These are phyloP conservation scores for Zostera marina DNA, from an alignment of 116 monocot species.

Conservation along the genomic window DNA sequence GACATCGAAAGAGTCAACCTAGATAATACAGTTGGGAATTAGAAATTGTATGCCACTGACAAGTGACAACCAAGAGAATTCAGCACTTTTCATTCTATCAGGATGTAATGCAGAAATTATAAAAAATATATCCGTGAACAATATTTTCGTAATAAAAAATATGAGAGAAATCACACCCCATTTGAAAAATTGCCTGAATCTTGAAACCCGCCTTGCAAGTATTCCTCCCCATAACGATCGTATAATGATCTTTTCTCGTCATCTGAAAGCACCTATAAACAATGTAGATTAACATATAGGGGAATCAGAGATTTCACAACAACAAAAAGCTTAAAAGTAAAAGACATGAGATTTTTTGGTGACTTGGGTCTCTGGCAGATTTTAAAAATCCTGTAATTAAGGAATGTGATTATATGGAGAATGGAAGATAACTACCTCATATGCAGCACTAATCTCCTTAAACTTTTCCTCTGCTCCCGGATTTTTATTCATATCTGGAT, in stretches of 20 bases:
- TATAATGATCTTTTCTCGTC: slow-evolving; percentile 84
- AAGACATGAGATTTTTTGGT: too few relatives aligned
- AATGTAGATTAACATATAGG: slow-evolving; percentile 2
- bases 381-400: not conserved
- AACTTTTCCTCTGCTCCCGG: slow-evolving; percentile 92
- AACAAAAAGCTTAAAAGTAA: too few relatives aligned
- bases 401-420: slow-evolving; percentile 3
- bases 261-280: slow-evolving; percentile 84
- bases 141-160: not conserved
- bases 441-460: slow-evolving; percentile 96
- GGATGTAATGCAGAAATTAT: not conserved
- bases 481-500: slow-evolving; percentile 94
- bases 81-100: not conserved
- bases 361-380: too few relatives aligned
- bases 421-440: slow-evolving; percentile 50
- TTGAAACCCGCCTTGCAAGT: slow-evolving; percentile 44
- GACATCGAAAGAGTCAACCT: slow-evolving; percentile 92
- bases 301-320: not conserved
- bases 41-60: not conserved
- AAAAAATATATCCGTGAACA: not conserved
- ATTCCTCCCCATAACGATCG: slow-evolving; percentile 77
- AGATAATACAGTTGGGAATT: slow-evolving; percentile 1
- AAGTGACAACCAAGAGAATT: not conserved
- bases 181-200: slow-evolving; percentile 28
- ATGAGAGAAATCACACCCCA: slow-evolving; percentile 34